These are phyloP conservation scores for Xylaria sp. DNA, from an alignment of 2,329 filamentous ascomycete species.

Conservation along the genomic window DNA sequence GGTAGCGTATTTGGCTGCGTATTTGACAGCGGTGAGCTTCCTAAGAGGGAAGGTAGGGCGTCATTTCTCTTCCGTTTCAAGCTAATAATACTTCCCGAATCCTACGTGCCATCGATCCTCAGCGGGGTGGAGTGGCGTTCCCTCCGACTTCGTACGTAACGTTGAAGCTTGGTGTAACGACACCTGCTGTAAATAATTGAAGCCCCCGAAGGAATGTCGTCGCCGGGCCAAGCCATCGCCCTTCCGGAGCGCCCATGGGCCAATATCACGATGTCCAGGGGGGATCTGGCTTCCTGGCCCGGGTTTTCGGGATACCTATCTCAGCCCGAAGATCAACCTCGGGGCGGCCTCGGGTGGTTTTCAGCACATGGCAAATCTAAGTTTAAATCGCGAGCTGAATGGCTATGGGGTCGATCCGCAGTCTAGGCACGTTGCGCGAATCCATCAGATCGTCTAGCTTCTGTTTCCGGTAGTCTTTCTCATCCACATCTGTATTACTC, in stretches of 20 bases:
- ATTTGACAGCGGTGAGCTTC: constrained; percentile 21
- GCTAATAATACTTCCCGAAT: constrained; percentile 23
- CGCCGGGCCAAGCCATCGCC: background rate
- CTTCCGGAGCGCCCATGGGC: background rate
- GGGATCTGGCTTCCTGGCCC: background rate
- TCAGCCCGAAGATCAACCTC: background rate
- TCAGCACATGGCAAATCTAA: background rate
- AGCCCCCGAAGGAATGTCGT: background rate
- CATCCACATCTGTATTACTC: background rate
- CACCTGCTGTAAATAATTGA: background rate
- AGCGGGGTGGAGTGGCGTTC: no score
- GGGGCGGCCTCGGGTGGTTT: background rate
- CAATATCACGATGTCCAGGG: background rate
- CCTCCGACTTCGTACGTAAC: background rate
- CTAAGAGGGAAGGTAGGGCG: constrained; percentile 29
- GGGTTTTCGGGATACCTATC: background rate
- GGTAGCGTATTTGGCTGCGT: background rate
- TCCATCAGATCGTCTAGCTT: background rate
- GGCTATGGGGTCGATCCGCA: background rate
- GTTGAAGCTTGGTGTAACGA: background rate
- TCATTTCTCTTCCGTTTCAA: constrained; percentile 19
- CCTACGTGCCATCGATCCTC: constrained; percentile 3
- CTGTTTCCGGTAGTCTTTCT: background rate
- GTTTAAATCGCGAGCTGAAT: background rate
- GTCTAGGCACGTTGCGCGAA: background rate